Base-by-base conservation (phyloP, 2,329 filamentous ascomycete species). In the Clarireedia hainanense region DNA sequence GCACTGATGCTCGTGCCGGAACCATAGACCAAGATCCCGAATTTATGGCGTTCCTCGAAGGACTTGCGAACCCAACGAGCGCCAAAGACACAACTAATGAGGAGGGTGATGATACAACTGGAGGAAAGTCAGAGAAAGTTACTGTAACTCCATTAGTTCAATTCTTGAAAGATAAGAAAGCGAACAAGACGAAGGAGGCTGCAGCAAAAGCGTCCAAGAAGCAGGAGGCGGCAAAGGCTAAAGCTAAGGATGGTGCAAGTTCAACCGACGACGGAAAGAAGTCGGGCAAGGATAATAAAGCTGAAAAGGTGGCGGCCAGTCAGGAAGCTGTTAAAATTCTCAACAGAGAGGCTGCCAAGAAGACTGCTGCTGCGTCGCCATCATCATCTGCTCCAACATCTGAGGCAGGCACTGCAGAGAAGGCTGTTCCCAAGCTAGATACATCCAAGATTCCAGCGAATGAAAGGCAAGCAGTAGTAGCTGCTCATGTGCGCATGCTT, bases 1-100 rank as follows among this genome's bases (percentile, higher is more conserved):
- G 90, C 36, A 81, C 83, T 53, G 94, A 99, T 74, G 83, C 84
- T 52, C 85, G 91, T 14, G 89, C 96, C 69, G 94, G 92, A 52
- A 96, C 91, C 3, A 97, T 99, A 63, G 94, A 99, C 65, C 91
- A 96, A 69, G 94, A 99, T 67, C 84, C 89, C 0, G 94, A 97
- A 64, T 99, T 96, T 65, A 95, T 96, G 75, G 84, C 85, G 26
- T 99, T 97, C 69, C 79, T 99, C 6, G 88, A 95, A 69, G 87
- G 82, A 53, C 79, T 97, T 47, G 95, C 91, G 1, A 90, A 95
- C 63, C 81, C 81, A 1, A 71, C 72, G 7, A 73, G 74, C 1
- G 65, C 73, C 5, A 80, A 76, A 51, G 77, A 81, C n/a, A 64
- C 69, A 12, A 66, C 74, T 9, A 71, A 78, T 3, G 60, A 70